These are phyloP conservation scores for Trichosporon coremiiforme DNA, from an alignment of 1,284 basidiomycete species.

Conservation along the genomic window DNA sequence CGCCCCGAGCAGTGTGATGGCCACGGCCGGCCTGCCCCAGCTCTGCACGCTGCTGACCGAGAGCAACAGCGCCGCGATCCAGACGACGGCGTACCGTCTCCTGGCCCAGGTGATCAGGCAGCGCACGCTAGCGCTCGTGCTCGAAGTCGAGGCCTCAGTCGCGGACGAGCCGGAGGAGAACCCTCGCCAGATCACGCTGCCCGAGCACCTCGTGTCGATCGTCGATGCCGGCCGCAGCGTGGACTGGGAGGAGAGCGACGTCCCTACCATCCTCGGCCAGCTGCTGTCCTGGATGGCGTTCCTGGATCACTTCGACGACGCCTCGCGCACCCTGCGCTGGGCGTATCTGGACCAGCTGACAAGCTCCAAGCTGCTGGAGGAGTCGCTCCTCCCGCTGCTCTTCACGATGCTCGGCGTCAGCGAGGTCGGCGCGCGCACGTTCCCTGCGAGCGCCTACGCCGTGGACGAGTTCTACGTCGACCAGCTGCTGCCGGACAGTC, in stretches of 20 bases:
- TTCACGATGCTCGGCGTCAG: conserved; percentile 66
- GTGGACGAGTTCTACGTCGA: conserved; percentile 80
- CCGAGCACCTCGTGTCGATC: conserved; percentile 68
- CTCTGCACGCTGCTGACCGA: conserved; percentile 43
- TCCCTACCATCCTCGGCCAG: conserved; percentile 52
- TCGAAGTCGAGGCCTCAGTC: conserved; percentile 69
- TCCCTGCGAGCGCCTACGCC: conserved; percentile 67
- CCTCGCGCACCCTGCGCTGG: conserved; percentile 58
- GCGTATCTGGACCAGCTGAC: conserved; percentile 84
- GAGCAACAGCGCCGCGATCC: conserved; percentile 42
- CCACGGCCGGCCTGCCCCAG: conserved; percentile 66
- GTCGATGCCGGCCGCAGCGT: conserved; percentile 60
- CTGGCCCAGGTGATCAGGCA: conserved; percentile 42
- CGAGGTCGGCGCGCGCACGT: conserved; percentile 55
- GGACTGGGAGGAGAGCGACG: conserved; percentile 51
- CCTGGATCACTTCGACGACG: conserved; percentile 82
- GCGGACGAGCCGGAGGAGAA: conserved; percentile 34
- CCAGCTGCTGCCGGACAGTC: conserved; percentile 63
- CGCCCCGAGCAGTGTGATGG: conserved; percentile 66
- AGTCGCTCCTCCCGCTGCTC: conserved; percentile 72
- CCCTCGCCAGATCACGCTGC: conserved; percentile 59
- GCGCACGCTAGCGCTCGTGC: conserved; percentile 63
- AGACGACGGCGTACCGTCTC: conserved; percentile 49
- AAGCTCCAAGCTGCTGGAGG: conserved; percentile 66
- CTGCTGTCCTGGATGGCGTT: conserved; percentile 88